Base-by-base conservation (phyloP, 1,284 basidiomycete genomes). In the Irpex lacteus region DNA sequence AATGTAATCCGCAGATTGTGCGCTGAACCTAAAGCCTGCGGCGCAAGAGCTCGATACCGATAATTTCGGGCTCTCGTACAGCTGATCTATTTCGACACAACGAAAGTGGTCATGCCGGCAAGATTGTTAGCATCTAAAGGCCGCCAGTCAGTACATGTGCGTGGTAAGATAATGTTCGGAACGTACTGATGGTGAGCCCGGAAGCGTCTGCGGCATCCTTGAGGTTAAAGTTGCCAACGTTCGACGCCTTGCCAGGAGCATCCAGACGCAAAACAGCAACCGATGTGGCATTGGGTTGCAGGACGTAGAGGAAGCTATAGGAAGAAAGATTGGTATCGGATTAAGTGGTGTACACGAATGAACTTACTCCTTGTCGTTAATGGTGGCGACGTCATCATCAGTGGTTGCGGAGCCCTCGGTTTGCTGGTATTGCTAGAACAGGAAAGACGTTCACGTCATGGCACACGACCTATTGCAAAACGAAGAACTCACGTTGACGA, bases 401-500 rank as follows among this genome's bases (percentile, higher is more conserved):
- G 76, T 68, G 7, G 73, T 71, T 3, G 68, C 70, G 9, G 70
- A 72, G 15, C 66, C 67, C 11, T 67, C 65, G 3, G 64, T 65
- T 36, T 72, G 66, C 11, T 65, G 68, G 67, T 76, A 73, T 55
- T 72, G 67, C 67, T 73, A 60, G 2, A 59, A n/a, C 26, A 38
- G 56, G 15, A 4, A 36, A 19, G 2, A 9, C 11, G 19, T 53
- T 53, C n/a, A 53, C 21, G 19, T 18, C 65, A 18, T 34, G 32
- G 32, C 6, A 34, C 32, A 34, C 32, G 32, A 6, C 32, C 32
- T 34, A 6, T 34, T 34, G 32, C 32, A 34, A 34, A 34, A 34
- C 5, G 32, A 34, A 34, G 5, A 21, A 60, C 69, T 54, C 60
- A 78, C 80, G 73, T 78, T 79, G 47, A 85, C 79, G 49, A 84